phyloP scores from a whole-genome alignment of 2,329 filamentous ascomycete species.

The Chaetoscypha palmicola region DNA sequence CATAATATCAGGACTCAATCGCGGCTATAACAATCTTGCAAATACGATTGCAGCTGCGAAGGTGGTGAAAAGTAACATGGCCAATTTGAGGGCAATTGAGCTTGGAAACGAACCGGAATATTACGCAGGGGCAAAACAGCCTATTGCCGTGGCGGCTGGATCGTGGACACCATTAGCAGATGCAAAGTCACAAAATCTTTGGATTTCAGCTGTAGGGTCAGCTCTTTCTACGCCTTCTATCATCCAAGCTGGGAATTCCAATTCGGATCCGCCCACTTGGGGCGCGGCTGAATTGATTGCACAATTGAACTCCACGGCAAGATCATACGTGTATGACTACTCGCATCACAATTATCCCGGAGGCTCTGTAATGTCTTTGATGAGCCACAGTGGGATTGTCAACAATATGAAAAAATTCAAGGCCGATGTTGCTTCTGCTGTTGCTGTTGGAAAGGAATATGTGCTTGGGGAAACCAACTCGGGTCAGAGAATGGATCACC shows the following conservation, averaged over 20 bases:
- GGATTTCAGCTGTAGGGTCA: conserved; percentile 21
- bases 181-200: conserved; percentile 24
- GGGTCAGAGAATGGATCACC: conserved; percentile 34
- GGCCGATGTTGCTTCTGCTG: conserved; percentile 21
- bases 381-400: conserved; percentile 25
- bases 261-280: conserved; percentile 25
- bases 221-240: conserved; percentile 16
- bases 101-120: conserved; percentile 52
- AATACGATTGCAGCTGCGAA: conserved; percentile 48
- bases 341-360: conserved; percentile 35
- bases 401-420: conserved; percentile 20
- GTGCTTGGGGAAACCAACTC: conserved; percentile 30
- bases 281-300: conserved; percentile 25
- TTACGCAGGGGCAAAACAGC: conserved; percentile 29
- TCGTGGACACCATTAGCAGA: conserved; percentile 23
- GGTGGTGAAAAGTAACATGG: conserved; percentile 37
- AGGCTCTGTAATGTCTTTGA: conserved; percentile 27
- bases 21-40: conserved; percentile 43
- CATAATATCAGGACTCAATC: conserved; percentile 38
- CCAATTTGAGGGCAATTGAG: conserved; percentile 47
- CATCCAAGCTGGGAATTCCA: conserved; percentile 27
- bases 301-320: conserved; percentile 17
- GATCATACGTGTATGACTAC: conserved; percentile 25
- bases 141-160: conserved; percentile 22
- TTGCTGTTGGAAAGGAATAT: conserved; percentile 22